phyloP scores from a whole-genome alignment of 176 grass and related monocot genomes.

The Themeda triandra region DNA sequence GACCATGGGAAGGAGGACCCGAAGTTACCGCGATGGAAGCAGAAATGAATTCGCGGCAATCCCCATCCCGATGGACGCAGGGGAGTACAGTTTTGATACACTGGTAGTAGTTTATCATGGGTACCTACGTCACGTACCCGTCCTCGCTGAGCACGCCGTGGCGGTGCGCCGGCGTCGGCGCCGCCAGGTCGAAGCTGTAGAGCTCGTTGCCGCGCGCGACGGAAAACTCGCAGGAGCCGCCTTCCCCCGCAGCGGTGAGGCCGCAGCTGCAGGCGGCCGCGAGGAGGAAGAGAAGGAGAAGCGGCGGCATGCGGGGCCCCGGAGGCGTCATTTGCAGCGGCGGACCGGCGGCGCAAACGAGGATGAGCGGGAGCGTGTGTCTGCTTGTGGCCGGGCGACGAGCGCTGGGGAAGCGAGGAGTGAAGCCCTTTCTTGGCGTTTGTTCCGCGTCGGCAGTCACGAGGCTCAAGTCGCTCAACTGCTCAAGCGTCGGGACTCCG shows the following conservation, averaged over 20 bases:
- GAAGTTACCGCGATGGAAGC: not conserved
- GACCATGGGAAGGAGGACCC: not conserved
- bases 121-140: constrained; percentile 40
- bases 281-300: not conserved
- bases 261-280: not conserved
- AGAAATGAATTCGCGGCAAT: not conserved
- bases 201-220: constrained; percentile 32
- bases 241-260: not conserved
- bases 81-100: not conserved
- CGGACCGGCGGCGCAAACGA: not conserved
- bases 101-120: not conserved
- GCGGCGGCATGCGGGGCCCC: not conserved
- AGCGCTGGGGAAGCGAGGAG: not conserved
- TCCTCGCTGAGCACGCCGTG: constrained; percentile 93
- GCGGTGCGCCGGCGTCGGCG: constrained; percentile 55
- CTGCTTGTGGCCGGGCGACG: constrained; percentile 4
- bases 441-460: not conserved
- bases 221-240: constrained; percentile 55
- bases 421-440: not conserved
- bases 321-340: constrained; percentile 42
- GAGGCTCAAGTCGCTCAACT: too few relatives aligned
- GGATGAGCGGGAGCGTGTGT: not conserved
- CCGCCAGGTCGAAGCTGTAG: constrained; percentile 75
- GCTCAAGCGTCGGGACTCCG: not conserved
- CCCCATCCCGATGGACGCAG: not conserved